These are phyloP conservation scores for Dryas octopetala DNA, from an alignment of 306 rosid species.

Conservation along the genomic window DNA sequence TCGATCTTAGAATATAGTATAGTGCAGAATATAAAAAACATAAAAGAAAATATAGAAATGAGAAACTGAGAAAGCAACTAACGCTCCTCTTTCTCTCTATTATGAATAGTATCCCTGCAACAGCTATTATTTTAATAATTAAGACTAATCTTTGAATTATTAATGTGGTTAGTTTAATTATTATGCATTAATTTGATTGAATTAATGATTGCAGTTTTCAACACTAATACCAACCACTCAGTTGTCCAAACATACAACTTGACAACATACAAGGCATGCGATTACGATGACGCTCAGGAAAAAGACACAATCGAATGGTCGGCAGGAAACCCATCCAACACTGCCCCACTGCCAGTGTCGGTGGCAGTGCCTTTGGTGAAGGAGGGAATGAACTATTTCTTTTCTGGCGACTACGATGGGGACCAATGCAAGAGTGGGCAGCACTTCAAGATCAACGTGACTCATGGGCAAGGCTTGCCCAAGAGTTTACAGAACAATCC, in stretches of 20 bases:
- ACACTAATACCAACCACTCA: constrained; percentile 77
- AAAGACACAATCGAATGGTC: constrained; percentile 73
- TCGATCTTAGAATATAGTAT: too few species aligned
- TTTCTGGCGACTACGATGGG: constrained; percentile 85
- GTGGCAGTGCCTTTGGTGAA: constrained; percentile 66
- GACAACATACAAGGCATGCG: constrained; percentile 71
- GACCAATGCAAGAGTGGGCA: constrained; percentile 82
- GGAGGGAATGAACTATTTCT: constrained; percentile 68
- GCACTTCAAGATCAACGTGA: constrained; percentile 59
- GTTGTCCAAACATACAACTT: constrained; percentile 68
- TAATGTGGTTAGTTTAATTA: too few species aligned
- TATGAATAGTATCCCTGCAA: too few species aligned
- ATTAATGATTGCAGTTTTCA: constrained; percentile 57
- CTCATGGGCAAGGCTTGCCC: constrained; percentile 79
- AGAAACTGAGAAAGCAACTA: too few species aligned
- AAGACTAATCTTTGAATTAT: too few species aligned
- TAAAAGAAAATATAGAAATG: too few species aligned
- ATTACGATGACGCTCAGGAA: constrained; percentile 63
- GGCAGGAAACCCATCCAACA: constrained; percentile 52
- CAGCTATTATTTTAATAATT: too few species aligned
- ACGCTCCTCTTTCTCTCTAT: too few species aligned
- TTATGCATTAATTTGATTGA: too few species aligned
- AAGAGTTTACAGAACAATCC: constrained; percentile 29
- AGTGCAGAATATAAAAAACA: too few species aligned
- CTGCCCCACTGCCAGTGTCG: constrained; percentile 39